phyloP scores from a whole-genome alignment of 2,329 filamentous ascomycete genomes.

The Septoria linicola region DNA sequence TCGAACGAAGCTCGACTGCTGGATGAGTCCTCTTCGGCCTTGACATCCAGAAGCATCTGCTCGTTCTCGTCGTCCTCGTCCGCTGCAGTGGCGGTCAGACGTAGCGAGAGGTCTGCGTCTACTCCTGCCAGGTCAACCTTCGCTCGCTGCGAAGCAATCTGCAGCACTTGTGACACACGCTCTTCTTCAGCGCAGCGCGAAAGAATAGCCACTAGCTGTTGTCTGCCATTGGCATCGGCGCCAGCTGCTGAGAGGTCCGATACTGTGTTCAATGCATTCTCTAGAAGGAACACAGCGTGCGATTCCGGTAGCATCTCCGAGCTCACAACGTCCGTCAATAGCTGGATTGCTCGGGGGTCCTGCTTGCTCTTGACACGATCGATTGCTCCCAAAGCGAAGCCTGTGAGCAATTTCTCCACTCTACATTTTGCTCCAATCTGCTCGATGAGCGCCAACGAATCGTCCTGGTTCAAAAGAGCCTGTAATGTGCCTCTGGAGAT shows the following conservation, averaged over 20 bases:
- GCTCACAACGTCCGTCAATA: conserved; percentile 14
- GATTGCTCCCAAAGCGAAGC: conserved; percentile 65
- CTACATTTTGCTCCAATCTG: conserved; percentile 64
- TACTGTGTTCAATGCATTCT: conserved; percentile 13
- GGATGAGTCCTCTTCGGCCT: conserved; percentile 6
- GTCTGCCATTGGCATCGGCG: conserved; percentile 6
- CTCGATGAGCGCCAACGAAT: conserved; percentile 59
- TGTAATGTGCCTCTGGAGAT: conserved; percentile 70
- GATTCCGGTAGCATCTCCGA: conserved; percentile 10
- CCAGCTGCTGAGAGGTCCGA: not conserved
- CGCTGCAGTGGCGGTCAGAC: conserved; percentile 7
- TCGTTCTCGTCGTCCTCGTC: conserved; percentile 11
- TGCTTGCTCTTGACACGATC: conserved; percentile 43
- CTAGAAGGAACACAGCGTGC: conserved; percentile 16
- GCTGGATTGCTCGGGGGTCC: conserved; percentile 5
- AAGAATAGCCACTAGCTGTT: conserved; percentile 10
- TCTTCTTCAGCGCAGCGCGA: conserved; percentile 9
- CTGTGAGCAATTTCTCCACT: conserved; percentile 69
- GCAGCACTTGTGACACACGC: conserved; percentile 8
- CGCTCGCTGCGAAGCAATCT: conserved; percentile 11
- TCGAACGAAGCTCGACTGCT: conserved; percentile 9
- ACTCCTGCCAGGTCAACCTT: conserved; percentile 13
- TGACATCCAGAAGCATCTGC: conserved; percentile 4
- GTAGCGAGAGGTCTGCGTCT: conserved; percentile 20
- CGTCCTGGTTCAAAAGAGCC: conserved; percentile 63